Percentiles rank a stretch among this genome's conserved stretches.
These are phyloP conservation scores for Plasmodium reichenowi DNA, from an alignment of 169 alveolate genomes.

Conservation along the genomic window DNA sequence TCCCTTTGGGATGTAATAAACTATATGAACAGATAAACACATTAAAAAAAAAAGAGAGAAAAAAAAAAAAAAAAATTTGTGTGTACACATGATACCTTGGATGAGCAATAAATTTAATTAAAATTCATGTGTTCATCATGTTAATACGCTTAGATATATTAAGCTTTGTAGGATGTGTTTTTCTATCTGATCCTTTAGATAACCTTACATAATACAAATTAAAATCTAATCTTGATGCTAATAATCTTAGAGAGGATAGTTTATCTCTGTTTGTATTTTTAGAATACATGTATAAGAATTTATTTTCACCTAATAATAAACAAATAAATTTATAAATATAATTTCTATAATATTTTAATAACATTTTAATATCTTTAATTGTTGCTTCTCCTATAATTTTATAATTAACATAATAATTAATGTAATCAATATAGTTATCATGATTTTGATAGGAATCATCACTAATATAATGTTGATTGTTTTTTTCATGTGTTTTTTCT, in stretches of 20 bases:
- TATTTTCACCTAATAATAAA: constrained; percentile 38
- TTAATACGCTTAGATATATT: constrained; percentile 49
- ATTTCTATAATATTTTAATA: constrained; percentile 55
- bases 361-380: constrained; percentile 61
- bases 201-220: constrained; percentile 59
- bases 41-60: too few species aligned
- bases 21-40: too few species aligned
- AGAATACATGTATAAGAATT: constrained; percentile 13
- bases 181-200: constrained; percentile 18
- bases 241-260: constrained; percentile 46
- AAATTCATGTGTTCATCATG: constrained; percentile 10
- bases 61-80: too few species aligned
- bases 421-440: constrained; percentile 55
- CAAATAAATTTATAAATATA: constrained; percentile 70
- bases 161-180: constrained; percentile 1
- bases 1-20: too few species aligned
- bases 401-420: constrained; percentile 43
- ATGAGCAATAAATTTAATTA: not conserved
- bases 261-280: constrained; percentile 45
- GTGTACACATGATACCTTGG: too few species aligned
- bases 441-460: constrained; percentile 6
- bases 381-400: constrained; percentile 68
- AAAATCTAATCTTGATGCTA: constrained; percentile 63
- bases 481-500: not conserved
- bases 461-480: not conserved